These are phyloP conservation scores for Stephanocyclus meneghinianus DNA, from an alignment of 352 stramenopile species.

Conservation along the genomic window DNA sequence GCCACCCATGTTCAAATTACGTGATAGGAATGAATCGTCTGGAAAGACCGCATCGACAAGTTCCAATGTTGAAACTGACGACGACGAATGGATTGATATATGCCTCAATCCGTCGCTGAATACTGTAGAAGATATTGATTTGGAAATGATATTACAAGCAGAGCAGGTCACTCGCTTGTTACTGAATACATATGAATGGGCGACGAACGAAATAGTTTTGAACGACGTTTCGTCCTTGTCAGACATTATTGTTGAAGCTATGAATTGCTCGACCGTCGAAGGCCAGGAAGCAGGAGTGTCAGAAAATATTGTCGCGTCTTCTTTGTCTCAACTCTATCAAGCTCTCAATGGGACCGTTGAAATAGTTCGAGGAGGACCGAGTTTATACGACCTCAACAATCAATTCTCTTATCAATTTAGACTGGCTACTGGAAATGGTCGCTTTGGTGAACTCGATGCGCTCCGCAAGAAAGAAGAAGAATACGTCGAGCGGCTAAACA, in stretches of 20 bases:
- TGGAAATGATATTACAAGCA: constrained; percentile 73
- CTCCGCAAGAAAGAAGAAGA: constrained; percentile 31
- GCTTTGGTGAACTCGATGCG: constrained; percentile 34
- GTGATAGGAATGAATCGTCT: constrained; percentile 36
- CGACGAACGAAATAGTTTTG: constrained; percentile 26
- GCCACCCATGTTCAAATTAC: constrained; percentile 52
- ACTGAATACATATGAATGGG: constrained; percentile 62
- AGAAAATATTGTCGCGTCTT: constrained; percentile 7
- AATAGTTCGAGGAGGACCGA: constrained; percentile 50
- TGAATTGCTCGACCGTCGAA: background rate
- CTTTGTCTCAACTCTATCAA: constrained; percentile 43
- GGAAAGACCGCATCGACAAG: constrained; percentile 23
- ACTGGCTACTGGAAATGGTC: constrained; percentile 26
- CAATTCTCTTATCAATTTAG: constrained; percentile 43
- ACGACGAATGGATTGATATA: constrained; percentile 75
- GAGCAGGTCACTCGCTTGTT: constrained; percentile 69
- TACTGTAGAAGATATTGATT: constrained; percentile 45
- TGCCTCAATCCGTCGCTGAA: constrained; percentile 28
- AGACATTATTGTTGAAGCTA: constrained; percentile 26
- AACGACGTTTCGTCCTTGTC: constrained; percentile 48
- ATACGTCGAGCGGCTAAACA: constrained; percentile 49
- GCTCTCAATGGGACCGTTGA: constrained; percentile 51
- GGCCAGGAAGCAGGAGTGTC: background rate
- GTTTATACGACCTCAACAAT: constrained; percentile 19
- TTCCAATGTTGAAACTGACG: constrained; percentile 54